Evolutionary conservation across 2,329 filamentous ascomycete genomes (phyloP).

Genomic region (Dryadomyces quercivorus): DNA sequence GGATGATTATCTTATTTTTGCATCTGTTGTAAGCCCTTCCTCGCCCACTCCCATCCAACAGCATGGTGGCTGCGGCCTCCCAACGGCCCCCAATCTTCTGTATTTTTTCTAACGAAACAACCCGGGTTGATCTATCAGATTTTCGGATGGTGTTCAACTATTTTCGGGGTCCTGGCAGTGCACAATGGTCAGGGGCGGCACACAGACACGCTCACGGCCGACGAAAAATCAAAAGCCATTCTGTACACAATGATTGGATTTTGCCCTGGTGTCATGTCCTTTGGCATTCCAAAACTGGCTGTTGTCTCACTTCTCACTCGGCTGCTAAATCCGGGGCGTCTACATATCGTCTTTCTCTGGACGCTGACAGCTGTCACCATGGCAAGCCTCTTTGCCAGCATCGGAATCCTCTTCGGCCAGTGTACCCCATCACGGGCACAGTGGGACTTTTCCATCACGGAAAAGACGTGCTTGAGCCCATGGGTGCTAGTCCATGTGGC

Average conservation of each 20-base stretch:
- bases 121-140: conserved; percentile 12
- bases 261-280: conserved; percentile 24
- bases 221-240: conserved; percentile 19
- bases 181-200: conserved; percentile 27
- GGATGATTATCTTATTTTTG: background rate
- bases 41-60: too few species aligned
- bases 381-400: conserved; percentile 13
- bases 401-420: background rate
- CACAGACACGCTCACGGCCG: conserved; percentile 17
- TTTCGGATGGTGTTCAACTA: conserved; percentile 21
- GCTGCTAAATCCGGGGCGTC: conserved; percentile 23
- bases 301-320: conserved; percentile 25
- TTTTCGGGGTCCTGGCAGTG: conserved; percentile 22
- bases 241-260: conserved; percentile 25
- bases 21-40: background rate
- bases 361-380: conserved; percentile 18
- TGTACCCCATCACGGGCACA: conserved; percentile 13
- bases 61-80: too few species aligned
- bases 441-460: conserved; percentile 24
- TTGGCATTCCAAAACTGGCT: conserved; percentile 28
- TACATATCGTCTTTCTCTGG: conserved; percentile 25
- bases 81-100: too few species aligned
- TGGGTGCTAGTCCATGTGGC: conserved; percentile 26
- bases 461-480: conserved; percentile 22
- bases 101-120: too few species aligned